Base-by-base conservation (phyloP, 139 green algal species). In the Haematococcus lacustris region DNA sequence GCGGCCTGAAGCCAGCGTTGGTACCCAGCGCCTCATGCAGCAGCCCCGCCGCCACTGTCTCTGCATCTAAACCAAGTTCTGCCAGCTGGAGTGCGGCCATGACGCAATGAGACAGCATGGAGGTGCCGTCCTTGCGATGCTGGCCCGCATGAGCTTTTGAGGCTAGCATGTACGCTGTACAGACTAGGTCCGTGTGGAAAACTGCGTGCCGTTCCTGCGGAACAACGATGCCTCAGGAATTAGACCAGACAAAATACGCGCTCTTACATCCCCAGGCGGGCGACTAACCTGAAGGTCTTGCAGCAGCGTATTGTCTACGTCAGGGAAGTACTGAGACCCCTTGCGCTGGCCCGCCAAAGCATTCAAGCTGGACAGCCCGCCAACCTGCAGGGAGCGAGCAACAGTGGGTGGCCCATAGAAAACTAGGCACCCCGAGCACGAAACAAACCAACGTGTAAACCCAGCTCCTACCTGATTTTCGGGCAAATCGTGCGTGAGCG, bases 1-100 rank as follows among this genome's bases (percentile, higher is more conserved):
- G 68, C 1, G 43, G 66, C 21, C 83, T 71, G 7, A 78, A 80
- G 32, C 85, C 61, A 38, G 69, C 65, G 35, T 80, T 84, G 41
- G 69, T 64, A n/a, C 88, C 76, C 17, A 93, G 57, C 23, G 79
- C 79, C 59, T 92, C 85, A 59, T 93, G 83, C 60, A 94, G 78
- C 62, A 96, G 74, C 2, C 76, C 87, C 0, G 87, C 85, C 23
- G 85, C 84, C 21, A 96, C 85, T 7, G 77, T 83, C 50, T 77
- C 60, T 5, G 82, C 83, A 67, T 90, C 86, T 26, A 91, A 71
- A 13, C 89, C 88, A 53, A 94, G 60, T 1, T 82, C 73, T 21
- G 71, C 76, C 2, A 82, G 66, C 68, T 78, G 71, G 30, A 68
- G 60, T 0, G 84, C 82, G 4, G 78, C 81, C 2, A 87, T 76